These are phyloP conservation scores for Helicocarpus griseus DNA, from an alignment of 2,329 filamentous ascomycete species.

Conservation along the genomic window DNA sequence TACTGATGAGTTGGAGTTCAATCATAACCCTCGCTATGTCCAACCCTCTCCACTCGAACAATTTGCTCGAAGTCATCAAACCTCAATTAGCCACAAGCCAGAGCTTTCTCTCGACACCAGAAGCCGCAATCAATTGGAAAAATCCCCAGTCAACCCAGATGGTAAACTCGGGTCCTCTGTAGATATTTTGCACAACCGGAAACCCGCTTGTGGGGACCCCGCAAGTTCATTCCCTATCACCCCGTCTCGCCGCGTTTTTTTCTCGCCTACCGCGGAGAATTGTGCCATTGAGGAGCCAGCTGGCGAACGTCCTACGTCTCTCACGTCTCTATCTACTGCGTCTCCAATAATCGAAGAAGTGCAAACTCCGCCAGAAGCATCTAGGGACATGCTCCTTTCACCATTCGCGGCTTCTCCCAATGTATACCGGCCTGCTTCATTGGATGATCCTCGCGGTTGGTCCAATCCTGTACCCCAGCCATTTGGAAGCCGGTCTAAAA, in stretches of 20 bases:
- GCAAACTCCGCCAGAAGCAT: slow-evolving; percentile 31
- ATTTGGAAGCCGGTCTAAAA: slow-evolving; percentile 26
- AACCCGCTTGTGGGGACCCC: neutral
- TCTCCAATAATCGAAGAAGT: slow-evolving; percentile 32
- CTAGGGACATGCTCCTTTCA: slow-evolving; percentile 26
- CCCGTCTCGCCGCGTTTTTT: neutral
- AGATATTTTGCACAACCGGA: neutral
- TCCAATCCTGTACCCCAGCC: slow-evolving; percentile 18
- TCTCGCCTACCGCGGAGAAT: slow-evolving; percentile 7
- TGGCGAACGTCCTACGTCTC: slow-evolving; percentile 29
- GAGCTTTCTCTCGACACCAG: slow-evolving; percentile 33
- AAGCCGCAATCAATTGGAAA: slow-evolving; percentile 12
- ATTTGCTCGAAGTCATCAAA: slow-evolving; percentile 30
- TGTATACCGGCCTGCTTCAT: slow-evolving; percentile 27
- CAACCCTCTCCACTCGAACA: slow-evolving; percentile 31
- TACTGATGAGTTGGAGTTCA: slow-evolving; percentile 21
- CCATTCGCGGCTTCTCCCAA: slow-evolving; percentile 30
- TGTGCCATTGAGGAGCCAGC: slow-evolving; percentile 17
- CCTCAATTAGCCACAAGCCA: slow-evolving; percentile 35
- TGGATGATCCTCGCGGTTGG: slow-evolving; percentile 34
- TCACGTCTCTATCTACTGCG: slow-evolving; percentile 36
- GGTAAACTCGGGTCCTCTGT: neutral
- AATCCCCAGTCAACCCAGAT: too few relatives aligned
- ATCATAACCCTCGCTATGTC: slow-evolving; percentile 28
- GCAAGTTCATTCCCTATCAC: neutral